phyloP scores from a whole-genome alignment of 2,329 filamentous ascomycete genomes.

The Scleromitrula shiraiana region DNA sequence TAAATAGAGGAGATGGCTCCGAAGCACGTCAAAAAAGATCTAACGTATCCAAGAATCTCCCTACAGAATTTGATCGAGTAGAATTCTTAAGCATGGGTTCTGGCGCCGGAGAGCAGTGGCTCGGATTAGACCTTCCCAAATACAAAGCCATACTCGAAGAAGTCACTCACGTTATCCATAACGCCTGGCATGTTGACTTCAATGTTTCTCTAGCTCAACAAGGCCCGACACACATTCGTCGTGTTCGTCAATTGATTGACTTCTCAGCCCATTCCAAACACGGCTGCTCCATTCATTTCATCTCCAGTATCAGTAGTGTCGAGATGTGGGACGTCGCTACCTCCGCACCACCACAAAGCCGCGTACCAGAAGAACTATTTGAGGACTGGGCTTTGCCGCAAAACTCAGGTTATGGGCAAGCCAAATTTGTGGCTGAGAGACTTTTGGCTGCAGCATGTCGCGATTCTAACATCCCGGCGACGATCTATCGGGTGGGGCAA shows the following conservation, averaged over 20 bases:
- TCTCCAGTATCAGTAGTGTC: slow-evolving; percentile 22
- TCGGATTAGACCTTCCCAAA: slow-evolving; percentile 37
- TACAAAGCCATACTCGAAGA: slow-evolving; percentile 4
- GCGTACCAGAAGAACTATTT: slow-evolving; percentile 33
- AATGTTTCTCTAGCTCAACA: slow-evolving; percentile 30
- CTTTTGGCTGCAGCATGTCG: slow-evolving; percentile 35
- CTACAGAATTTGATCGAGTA: slow-evolving; percentile 27
- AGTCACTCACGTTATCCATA: slow-evolving; percentile 7
- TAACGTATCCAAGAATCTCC: not conserved
- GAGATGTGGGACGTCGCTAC: not conserved
- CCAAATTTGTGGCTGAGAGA: slow-evolving; percentile 25
- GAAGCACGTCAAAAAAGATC: slow-evolving; percentile 11
- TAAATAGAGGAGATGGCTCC: slow-evolving; percentile 34
- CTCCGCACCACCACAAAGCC: not conserved
- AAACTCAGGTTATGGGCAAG: slow-evolving; percentile 19
- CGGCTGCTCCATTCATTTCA: slow-evolving; percentile 15
- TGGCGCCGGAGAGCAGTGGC: slow-evolving; percentile 30
- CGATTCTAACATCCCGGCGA: slow-evolving; percentile 32
- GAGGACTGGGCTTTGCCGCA: slow-evolving; percentile 17
- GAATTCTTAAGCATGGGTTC: slow-evolving; percentile 42
- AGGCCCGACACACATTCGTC: not conserved
- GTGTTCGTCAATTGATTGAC: slow-evolving; percentile 2
- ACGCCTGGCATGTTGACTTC: slow-evolving; percentile 34
- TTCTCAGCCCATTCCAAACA: slow-evolving; percentile 1
- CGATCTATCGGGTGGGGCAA: slow-evolving; percentile 40